These are phyloP conservation scores for Calocybe gambosa DNA, from an alignment of 1,284 basidiomycete genomes.

Conservation along the genomic window DNA sequence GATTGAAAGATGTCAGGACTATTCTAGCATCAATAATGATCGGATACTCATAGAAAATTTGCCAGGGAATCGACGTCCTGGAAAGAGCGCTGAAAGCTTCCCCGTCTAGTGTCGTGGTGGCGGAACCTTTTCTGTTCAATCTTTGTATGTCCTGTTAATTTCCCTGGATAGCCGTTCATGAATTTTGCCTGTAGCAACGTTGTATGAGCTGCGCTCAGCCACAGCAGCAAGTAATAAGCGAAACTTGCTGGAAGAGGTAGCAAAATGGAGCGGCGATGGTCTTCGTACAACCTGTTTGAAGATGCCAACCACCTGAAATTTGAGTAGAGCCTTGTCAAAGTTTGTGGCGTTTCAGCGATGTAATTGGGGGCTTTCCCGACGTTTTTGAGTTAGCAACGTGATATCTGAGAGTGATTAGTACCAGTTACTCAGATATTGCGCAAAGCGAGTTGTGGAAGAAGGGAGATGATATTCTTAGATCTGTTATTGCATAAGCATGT, in stretches of 20 bases:
- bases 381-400: background rate
- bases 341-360: background rate
- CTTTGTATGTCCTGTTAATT: slow-evolving; percentile 43
- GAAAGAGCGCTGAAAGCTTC: slow-evolving; percentile 56
- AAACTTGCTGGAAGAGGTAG: slow-evolving; percentile 63
- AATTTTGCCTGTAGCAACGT: slow-evolving; percentile 47
- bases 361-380: too few relatives aligned
- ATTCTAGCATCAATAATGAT: background rate
- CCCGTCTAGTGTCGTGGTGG: slow-evolving; percentile 61
- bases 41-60: background rate
- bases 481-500: too few relatives aligned
- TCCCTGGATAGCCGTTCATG: background rate
- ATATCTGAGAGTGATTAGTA: too few relatives aligned
- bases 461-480: too few relatives aligned
- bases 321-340: background rate
- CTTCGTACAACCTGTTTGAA: slow-evolving; percentile 73
- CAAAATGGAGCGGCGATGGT: slow-evolving; percentile 79
- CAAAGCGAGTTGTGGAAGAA: too few relatives aligned
- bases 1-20: slow-evolving; percentile 54
- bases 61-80: slow-evolving; percentile 59
- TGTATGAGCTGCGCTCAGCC: slow-evolving; percentile 72
- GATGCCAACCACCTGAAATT: slow-evolving; percentile 52
- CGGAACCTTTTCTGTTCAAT: slow-evolving; percentile 78
- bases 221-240: slow-evolving; percentile 68
- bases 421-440: too few relatives aligned